Evolutionary conservation across 495 filamentous ascomycete species (phyloP).

Genomic region (Aspergillus kassunensis): DNA sequence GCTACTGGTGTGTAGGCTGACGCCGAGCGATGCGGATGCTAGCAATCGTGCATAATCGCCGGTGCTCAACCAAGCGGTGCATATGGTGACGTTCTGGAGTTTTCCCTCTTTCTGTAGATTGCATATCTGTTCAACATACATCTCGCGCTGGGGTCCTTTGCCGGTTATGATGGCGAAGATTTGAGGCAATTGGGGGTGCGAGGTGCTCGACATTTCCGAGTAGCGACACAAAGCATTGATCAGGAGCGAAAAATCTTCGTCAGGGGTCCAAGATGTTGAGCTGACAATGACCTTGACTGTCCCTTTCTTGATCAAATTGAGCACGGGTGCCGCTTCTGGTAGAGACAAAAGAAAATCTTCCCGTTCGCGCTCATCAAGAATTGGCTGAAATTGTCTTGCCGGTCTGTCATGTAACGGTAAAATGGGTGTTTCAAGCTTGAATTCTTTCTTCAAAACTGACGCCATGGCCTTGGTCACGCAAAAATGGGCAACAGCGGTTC

Average conservation of each 20-base stretch:
- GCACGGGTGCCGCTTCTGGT: conserved; percentile 53
- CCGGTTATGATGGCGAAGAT: conserved; percentile 89
- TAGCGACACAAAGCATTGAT: conserved; percentile 80
- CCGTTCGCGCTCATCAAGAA: conserved; percentile 46
- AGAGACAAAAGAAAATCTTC: conserved; percentile 56
- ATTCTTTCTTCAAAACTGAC: conserved; percentile 61
- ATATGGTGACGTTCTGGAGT: conserved; percentile 64
- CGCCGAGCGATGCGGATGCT: conserved; percentile 82
- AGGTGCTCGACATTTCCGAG: conserved; percentile 44
- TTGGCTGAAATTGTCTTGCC: conserved; percentile 72
- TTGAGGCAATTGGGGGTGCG: conserved; percentile 47
- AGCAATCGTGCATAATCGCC: conserved; percentile 82
- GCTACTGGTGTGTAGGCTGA: conserved; percentile 87
- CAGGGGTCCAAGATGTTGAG: conserved; percentile 93
- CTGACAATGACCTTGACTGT: conserved; percentile 69
- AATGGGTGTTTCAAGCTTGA: conserved; percentile 58
- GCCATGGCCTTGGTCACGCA: conserved; percentile 89
- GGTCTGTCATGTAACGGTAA: conserved; percentile 83
- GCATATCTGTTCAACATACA: conserved; percentile 64
- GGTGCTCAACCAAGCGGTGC: conserved; percentile 77
- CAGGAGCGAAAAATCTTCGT: conserved; percentile 89
- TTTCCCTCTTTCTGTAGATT: conserved; percentile 53
- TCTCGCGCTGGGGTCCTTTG: conserved; percentile 77
- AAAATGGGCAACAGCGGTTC: conserved; percentile 68
- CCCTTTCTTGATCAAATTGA: conserved; percentile 52